Conservation (phyloP, 2,329 filamentous ascomycete genomes). For the Hypocreales sp. region DNA sequence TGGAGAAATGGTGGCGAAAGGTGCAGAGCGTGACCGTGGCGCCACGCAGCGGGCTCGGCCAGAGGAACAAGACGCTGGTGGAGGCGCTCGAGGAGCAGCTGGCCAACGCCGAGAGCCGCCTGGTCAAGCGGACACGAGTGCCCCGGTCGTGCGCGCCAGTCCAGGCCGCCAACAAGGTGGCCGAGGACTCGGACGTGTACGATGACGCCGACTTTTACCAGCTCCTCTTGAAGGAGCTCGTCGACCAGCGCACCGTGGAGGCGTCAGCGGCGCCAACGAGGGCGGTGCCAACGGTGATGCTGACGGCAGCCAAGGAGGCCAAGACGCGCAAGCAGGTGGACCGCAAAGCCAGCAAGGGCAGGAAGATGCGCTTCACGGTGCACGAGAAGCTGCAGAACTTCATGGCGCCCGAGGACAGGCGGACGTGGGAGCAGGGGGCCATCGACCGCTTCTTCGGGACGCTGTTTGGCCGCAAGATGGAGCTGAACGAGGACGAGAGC, state of each 20-base stretch:
- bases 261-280: conserved; percentile 31
- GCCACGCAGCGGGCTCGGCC: conserved; percentile 10
- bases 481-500: conserved; percentile 42
- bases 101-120: conserved; percentile 41
- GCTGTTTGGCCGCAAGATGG: conserved; percentile 55
- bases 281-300: conserved; percentile 38
- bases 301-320: conserved; percentile 56
- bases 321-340: conserved; percentile 78
- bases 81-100: conserved; percentile 55
- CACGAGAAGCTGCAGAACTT: conserved; percentile 98
- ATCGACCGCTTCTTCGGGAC: conserved; percentile 65
- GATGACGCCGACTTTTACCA: conserved; percentile 96
- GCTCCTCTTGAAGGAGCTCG: conserved; percentile 77
- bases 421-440: conserved; percentile 65
- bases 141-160: conserved; percentile 64
- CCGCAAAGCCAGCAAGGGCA: conserved; percentile 85
- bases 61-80: conserved; percentile 33
- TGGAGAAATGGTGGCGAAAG: conserved; percentile 86
- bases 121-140: conserved; percentile 52
- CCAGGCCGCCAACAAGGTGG: conserved; percentile 42
- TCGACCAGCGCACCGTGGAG: conserved; percentile 72
- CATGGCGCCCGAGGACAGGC: conserved; percentile 80
- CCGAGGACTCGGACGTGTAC: conserved; percentile 53
- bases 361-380: conserved; percentile 86
- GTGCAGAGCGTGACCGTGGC: conserved; percentile 30